Base-by-base conservation (phyloP, 495 filamentous ascomycete genomes). In the Talaromyces proteolyticus region DNA sequence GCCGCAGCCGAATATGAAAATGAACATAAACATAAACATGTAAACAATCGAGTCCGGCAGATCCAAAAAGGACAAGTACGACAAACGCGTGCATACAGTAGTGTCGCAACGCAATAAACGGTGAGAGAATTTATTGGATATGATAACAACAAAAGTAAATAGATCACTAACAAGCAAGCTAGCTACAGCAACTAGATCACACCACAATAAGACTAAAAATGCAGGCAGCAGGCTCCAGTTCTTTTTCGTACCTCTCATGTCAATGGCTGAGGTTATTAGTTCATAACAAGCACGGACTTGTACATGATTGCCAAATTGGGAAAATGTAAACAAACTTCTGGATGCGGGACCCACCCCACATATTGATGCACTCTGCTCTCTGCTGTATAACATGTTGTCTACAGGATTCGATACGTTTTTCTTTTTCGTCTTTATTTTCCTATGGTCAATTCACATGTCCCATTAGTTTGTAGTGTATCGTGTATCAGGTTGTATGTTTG, bases 251-350 rank as follows among this genome's bases (percentile, higher is more conserved):
- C 14, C 43, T 24, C 21, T 20, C 19, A 34, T 24, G 18, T 51
- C 36, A 37, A 20, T 53, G n/a, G n/a, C n/a, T n/a, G n/a, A n/a
- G 14, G 6, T 36, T 6, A 36, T 7, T 36, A 36, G 14, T 7
- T 14, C 14, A 36, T 41, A 17, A 10, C 16, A n/a, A 41, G 38
- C 38, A 41, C 38, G 38, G 38, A 41, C 38, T 41, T 41, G 38
- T 20, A 14, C 38, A 34, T 10, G 29, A 34, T 34, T 34, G 38
- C 57, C 50, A 38, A 48, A 60, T 63, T 38, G 42, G 60, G 60
- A 57, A 53, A 42, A 23, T 12, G 61, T 64, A 64, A 64, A 64
- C 58, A 64, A 59, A 38, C 50, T 49, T 38, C 29, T 41, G 22
- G 37, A 55, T 60, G 57, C 53, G 29, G 29, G 29, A 4, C 4